phyloP scores from a whole-genome alignment of 2,329 filamentous ascomycete species.

The Cercospora sp. region DNA sequence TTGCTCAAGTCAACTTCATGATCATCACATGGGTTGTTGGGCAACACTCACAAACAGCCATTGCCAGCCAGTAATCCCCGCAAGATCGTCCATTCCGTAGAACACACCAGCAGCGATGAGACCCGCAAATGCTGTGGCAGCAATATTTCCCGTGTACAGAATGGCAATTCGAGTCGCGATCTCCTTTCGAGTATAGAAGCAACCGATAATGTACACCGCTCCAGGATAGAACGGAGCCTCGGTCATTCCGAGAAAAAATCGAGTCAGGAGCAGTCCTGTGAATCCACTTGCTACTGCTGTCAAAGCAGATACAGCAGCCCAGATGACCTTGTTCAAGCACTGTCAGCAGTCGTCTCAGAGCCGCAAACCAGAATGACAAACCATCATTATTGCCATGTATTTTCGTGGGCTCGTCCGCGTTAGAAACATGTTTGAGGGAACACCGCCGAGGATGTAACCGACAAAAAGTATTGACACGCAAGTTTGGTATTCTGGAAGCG shows the following conservation, averaged over 20 bases:
- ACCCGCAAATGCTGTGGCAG: constrained; percentile 67
- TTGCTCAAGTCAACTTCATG: background rate
- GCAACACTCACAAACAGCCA: constrained; percentile 49
- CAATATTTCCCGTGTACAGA: constrained; percentile 42
- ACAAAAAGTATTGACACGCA: constrained; percentile 47
- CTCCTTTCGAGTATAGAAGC: constrained; percentile 51
- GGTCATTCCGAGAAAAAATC: constrained; percentile 26
- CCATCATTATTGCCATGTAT: constrained; percentile 36
- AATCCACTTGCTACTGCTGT: constrained; percentile 34
- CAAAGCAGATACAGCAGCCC: constrained; percentile 38
- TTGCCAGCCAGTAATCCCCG: constrained; percentile 59
- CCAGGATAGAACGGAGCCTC: constrained; percentile 27
- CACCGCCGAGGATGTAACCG: constrained; percentile 40
- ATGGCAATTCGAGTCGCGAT: constrained; percentile 30
- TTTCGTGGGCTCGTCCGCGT: constrained; percentile 32
- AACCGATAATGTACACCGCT: constrained; percentile 46
- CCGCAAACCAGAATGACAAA: constrained; percentile 25
- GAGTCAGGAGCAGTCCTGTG: constrained; percentile 24
- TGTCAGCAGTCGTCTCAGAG: constrained; percentile 30
- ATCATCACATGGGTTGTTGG: background rate
- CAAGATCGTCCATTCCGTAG: constrained; percentile 55
- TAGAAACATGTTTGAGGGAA: constrained; percentile 42
- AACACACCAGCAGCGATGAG: constrained; percentile 58
- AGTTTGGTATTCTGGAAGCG: constrained; percentile 48
- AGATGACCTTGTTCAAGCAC: constrained; percentile 35